Evolutionary conservation across 306 rosid genomes (phyloP), one percentile per base, ranked within the genome.

Genomic region (Prunus mongolica): DNA sequence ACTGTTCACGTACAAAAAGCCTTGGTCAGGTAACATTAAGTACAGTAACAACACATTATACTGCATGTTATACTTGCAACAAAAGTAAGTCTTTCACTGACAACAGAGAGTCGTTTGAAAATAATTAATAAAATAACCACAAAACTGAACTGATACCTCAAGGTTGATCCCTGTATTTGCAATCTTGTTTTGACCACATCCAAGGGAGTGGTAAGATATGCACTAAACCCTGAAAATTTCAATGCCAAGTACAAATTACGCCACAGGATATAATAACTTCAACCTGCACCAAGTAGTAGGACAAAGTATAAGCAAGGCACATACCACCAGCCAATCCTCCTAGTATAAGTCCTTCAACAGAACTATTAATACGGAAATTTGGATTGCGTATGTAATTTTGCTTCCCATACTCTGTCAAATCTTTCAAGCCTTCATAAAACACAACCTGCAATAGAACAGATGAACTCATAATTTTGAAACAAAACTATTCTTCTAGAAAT

Each of bases 261-360:
- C 74, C 77, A 3, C 69, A 25, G 2, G 18, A 16, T 60, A 45
- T 57, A 56, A 28, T 61, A 64, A 67, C n/a, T 62, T 72, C 46
- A 22, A 20, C 60, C n/a, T 61, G 20, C 72, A 46, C 72, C 22
- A 47, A 46, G 41, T 54, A 15, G 19, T 13, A 49, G 73, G 64
- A 46, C 27, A 69, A 71, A 84, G 80, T 62, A 54, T 54, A 67
- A 28, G 81, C 77, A 84, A 65, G 65, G 65, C 62, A 73, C 95
- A 70, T 88, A 93, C 98, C 98, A 69, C 98, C 98, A 64, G 98
- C 96, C 79, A 93, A 85, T 67, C 96, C 96, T 76, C 95, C 98
- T 69, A 89, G 83, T 54, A 89, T 73, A 50, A 93, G 90, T 71
- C 98, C 98, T 80, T 93, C 91, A 41, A 89, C 50, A 16, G 98